Evolutionary conservation across 345 rosid genomes (phyloP).

Genomic region (Euphorbia peplus): DNA sequence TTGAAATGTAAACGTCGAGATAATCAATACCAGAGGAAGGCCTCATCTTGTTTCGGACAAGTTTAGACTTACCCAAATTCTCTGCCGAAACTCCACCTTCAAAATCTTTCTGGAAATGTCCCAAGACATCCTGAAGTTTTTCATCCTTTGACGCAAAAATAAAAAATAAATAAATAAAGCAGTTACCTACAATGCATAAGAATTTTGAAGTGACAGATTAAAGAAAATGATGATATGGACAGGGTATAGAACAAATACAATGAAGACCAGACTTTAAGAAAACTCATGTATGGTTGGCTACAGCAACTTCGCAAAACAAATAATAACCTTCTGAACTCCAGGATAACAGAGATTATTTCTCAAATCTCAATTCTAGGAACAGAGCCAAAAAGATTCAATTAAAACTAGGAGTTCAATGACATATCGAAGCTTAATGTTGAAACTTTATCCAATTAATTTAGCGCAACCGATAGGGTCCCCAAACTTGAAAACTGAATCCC

Average conservation of each 20-base stretch:
- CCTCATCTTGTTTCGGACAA: constrained; percentile 30
- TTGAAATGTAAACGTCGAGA: constrained; percentile 28
- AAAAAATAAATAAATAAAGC: background rate
- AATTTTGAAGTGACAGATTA: background rate
- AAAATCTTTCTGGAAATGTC: constrained; percentile 93
- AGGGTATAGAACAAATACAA: background rate
- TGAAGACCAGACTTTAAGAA: background rate
- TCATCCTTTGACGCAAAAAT: constrained; percentile 56
- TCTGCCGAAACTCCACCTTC: constrained; percentile 97
- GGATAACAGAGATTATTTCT: background rate
- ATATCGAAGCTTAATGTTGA: background rate
- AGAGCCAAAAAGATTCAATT: constrained; percentile 1
- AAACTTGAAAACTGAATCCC: background rate
- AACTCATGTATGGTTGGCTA: background rate
- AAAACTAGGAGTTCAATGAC: constrained; percentile 8
- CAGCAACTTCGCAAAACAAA: constrained; percentile 13
- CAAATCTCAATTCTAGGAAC: background rate
- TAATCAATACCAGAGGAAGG: constrained; percentile 24
- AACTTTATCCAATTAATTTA: background rate
- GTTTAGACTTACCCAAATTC: constrained; percentile 73
- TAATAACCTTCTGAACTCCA: background rate
- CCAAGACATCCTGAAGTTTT: constrained; percentile 82
- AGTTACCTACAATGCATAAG: background rate
- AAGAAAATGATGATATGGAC: background rate
- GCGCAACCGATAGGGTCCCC: background rate